A percentile compares a stretch with the other conserved stretches of the same genome.
Conservation (phyloP, 768 basidiomycete species). For the Candolleomyces aberdarensis region DNA sequence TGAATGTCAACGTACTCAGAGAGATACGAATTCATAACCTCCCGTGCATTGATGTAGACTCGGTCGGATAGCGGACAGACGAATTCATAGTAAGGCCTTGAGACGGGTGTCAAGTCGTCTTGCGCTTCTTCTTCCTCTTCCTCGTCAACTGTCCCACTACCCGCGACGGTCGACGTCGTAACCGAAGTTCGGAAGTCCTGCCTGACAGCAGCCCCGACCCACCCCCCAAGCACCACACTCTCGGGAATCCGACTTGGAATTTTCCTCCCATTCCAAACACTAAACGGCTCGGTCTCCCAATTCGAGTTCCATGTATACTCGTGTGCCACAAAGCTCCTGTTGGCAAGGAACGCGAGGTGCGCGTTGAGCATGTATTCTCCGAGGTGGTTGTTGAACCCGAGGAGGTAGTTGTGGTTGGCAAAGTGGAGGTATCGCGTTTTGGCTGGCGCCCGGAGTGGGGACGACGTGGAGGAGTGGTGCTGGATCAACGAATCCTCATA, state of each 20-base stretch:
- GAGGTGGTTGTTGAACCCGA: constrained; percentile 63
- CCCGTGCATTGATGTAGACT: constrained; percentile 1
- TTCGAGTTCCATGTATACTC: constrained; percentile 55
- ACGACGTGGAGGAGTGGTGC: constrained; percentile 29
- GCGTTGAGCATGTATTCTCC: constrained; percentile 56
- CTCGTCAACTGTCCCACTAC: too few species aligned
- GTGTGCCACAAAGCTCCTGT: constrained; percentile 56
- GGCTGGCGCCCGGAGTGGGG: constrained; percentile 30
- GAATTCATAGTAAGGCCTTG: constrained; percentile 2
- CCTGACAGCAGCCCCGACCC: neutral
- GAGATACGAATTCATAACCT: constrained; percentile 9
- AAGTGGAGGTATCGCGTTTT: constrained; percentile 45
- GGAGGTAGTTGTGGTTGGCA: constrained; percentile 44
- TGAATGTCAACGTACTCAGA: neutral
- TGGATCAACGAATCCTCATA: constrained; percentile 46
- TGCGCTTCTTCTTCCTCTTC: neutral
- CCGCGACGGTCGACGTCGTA: too few species aligned
- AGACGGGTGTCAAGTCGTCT: constrained; percentile 5
- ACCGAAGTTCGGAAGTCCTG: neutral
- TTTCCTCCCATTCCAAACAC: constrained; percentile 40
- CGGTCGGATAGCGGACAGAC: neutral
- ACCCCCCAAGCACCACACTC: constrained; percentile 4
- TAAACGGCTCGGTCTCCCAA: constrained; percentile 45
- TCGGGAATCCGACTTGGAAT: constrained; percentile 53
- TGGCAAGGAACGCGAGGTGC: constrained; percentile 43